phyloP scores from a whole-genome alignment of 805 yeast species.

The Debaryomyces hansenii region DNA sequence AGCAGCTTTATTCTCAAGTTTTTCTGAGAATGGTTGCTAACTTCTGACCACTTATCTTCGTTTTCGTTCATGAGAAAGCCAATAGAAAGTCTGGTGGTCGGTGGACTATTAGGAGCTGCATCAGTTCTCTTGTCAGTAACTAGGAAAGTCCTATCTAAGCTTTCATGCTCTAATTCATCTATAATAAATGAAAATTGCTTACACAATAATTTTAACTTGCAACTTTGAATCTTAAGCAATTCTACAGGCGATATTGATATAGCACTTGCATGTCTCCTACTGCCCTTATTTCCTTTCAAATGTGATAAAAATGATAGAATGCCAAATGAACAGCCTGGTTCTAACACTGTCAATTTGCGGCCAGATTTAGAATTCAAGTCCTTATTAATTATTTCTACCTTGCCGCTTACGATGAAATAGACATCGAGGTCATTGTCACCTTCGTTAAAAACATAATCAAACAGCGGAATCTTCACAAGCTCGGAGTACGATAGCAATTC shows the following conservation, averaged over 20 bases:
- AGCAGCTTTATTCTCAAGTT: not conserved
- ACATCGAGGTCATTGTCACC: constrained; percentile 64
- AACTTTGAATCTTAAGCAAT: constrained; percentile 58
- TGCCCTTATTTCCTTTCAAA: constrained; percentile 29
- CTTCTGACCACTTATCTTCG: not conserved
- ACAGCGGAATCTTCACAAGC: constrained; percentile 51
- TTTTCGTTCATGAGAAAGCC: constrained; percentile 6
- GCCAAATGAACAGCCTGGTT: constrained; percentile 69
- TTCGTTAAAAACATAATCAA: constrained; percentile 59
- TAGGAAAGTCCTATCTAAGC: no score
- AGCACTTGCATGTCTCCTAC: constrained; percentile 59
- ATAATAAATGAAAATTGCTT: constrained; percentile 56
- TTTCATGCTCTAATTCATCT: constrained; percentile 43
- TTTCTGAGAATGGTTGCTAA: not conserved
- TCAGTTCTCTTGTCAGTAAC: no score
- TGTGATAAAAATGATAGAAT: constrained; percentile 69
- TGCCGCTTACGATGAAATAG: constrained; percentile 66
- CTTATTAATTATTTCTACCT: constrained; percentile 62
- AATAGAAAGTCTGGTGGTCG: constrained; percentile 19
- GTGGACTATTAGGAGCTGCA: not conserved
- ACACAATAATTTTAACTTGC: constrained; percentile 54
- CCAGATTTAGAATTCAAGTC: constrained; percentile 25
- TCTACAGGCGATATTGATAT: constrained; percentile 62
- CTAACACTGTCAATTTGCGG: constrained; percentile 54
- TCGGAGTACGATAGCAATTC: constrained; percentile 65